These are phyloP conservation scores for Ichthyophthirius multifiliis DNA, from an alignment of 169 alveolate genomes.

Conservation along the genomic window DNA sequence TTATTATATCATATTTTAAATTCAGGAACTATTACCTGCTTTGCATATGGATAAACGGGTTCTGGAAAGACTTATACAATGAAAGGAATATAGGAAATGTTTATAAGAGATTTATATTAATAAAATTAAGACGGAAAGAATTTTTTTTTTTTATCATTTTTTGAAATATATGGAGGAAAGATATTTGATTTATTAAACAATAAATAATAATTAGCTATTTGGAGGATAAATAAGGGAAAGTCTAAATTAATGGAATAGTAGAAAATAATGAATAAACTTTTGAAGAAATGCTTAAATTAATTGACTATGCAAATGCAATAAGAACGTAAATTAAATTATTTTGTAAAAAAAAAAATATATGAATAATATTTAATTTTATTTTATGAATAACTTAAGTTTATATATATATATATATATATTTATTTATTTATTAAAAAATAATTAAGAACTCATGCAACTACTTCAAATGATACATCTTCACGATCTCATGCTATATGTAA, in stretches of 20 bases:
- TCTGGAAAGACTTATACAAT: conserved; percentile 41
- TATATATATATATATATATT: not conserved
- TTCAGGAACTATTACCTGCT: conserved; percentile 38
- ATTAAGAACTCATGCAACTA: conserved; percentile 81
- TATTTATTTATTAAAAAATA: not conserved
- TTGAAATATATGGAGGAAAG: conserved; percentile 49
- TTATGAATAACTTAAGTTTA: no score
- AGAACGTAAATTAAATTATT: conserved; percentile 16
- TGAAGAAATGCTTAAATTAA: conserved; percentile 12
- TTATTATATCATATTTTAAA: conserved; percentile 48
- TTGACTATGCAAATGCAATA: conserved; percentile 28
- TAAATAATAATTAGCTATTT: conserved; percentile 21
- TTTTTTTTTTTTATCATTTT: conserved; percentile 22
- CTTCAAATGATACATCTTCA: conserved; percentile 82
- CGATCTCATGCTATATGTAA: conserved; percentile 86
- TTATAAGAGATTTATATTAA: not conserved
- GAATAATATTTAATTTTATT: no score
- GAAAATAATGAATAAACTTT: conserved; percentile 17
- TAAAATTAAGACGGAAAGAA: not conserved
- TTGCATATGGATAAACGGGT: conserved; percentile 49
- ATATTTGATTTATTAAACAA: conserved; percentile 39
- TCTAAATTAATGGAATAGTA: conserved; percentile 19
- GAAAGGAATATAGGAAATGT: conserved; percentile 22
- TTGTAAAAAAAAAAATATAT: no score
- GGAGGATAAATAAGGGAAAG: conserved; percentile 33